These are phyloP conservation scores for Ophiostoma ulmi DNA, from an alignment of 2,329 filamentous ascomycete genomes.

Conservation along the genomic window DNA sequence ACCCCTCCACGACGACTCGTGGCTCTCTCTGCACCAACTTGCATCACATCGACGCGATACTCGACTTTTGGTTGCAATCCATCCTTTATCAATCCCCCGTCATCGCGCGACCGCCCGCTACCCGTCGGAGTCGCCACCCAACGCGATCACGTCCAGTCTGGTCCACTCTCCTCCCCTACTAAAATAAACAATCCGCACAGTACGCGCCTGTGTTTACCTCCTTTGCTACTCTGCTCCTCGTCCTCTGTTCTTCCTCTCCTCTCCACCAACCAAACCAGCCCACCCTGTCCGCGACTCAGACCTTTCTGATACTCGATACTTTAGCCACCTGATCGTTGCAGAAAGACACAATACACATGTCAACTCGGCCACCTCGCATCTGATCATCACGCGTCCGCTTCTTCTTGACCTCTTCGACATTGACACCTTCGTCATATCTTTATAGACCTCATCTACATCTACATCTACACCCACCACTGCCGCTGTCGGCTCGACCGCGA, in stretches of 20 bases:
- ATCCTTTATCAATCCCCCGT: neutral
- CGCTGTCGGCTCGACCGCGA: slow-evolving; percentile 21
- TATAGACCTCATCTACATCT: neutral
- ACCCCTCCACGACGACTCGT: too few relatives aligned
- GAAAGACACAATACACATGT: neutral
- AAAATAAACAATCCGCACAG: slow-evolving; percentile 22
- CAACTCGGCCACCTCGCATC: neutral
- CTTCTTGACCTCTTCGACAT: neutral
- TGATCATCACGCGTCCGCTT: slow-evolving; percentile 1
- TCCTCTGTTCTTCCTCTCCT: neutral
- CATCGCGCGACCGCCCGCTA: neutral
- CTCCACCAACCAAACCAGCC: slow-evolving; percentile 16
- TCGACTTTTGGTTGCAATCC: neutral
- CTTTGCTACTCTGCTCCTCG: neutral
- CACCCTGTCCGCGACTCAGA: slow-evolving; percentile 16
- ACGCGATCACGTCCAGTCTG: slow-evolving; percentile 18
- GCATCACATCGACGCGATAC: neutral
- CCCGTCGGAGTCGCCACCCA: slow-evolving; percentile 4
- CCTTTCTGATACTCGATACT: neutral
- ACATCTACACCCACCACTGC: neutral
- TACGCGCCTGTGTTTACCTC: slow-evolving; percentile 24
- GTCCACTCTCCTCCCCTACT: slow-evolving; percentile 19
- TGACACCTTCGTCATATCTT: neutral
- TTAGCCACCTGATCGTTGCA: neutral
- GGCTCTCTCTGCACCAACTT: neutral